Percentiles rank a stretch among this genome's conserved stretches.
Conservation (phyloP, 2,329 filamentous ascomycete species). For the Pseudogymnoascus destructans region DNA sequence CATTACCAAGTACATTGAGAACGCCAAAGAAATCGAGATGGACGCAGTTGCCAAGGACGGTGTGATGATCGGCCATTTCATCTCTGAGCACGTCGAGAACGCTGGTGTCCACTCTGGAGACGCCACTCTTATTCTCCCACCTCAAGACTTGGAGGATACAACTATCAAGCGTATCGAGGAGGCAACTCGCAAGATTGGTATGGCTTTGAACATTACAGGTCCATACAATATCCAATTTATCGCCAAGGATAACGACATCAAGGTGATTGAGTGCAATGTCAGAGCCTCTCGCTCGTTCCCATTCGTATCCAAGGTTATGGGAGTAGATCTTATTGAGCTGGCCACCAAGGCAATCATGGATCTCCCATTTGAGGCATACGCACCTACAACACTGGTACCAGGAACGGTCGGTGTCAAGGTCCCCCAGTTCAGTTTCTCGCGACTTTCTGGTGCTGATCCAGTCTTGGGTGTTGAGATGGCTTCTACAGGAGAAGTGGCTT, state of each 20-base stretch:
- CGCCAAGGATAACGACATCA: conserved; percentile 98
- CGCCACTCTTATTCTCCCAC: conserved; percentile 85
- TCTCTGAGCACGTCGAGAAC: conserved; percentile 97
- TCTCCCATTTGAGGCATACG: conserved; percentile 70
- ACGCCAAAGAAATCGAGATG: conserved; percentile 99
- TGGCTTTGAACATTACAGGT: conserved; percentile 86
- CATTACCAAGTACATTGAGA: conserved; percentile 99
- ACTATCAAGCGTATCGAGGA: conserved; percentile 88
- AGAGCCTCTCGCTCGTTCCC: conserved; percentile 92
- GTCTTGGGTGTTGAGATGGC: conserved; percentile 98
- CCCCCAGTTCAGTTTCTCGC: conserved; percentile 97
- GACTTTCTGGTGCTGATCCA: conserved; percentile 87
- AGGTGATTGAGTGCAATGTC: conserved; percentile 98
- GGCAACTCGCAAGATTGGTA: conserved; percentile 87
- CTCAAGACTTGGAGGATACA: conserved; percentile 79
- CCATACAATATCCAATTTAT: conserved; percentile 99
- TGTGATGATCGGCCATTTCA: conserved; percentile 84
- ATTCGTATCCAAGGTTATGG: conserved; percentile 98
- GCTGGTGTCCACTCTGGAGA: conserved; percentile 97
- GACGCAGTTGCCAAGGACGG: conserved; percentile 90
- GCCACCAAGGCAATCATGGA: conserved; percentile 94
- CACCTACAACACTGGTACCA: conserved; percentile 57
- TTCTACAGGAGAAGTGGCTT: conserved; percentile 94
- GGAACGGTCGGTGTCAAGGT: conserved; percentile 95
- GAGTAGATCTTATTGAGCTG: conserved; percentile 95